Evolutionary conservation across 2,329 filamentous ascomycete species (phyloP).

Genomic region (Beauveria asiatica): DNA sequence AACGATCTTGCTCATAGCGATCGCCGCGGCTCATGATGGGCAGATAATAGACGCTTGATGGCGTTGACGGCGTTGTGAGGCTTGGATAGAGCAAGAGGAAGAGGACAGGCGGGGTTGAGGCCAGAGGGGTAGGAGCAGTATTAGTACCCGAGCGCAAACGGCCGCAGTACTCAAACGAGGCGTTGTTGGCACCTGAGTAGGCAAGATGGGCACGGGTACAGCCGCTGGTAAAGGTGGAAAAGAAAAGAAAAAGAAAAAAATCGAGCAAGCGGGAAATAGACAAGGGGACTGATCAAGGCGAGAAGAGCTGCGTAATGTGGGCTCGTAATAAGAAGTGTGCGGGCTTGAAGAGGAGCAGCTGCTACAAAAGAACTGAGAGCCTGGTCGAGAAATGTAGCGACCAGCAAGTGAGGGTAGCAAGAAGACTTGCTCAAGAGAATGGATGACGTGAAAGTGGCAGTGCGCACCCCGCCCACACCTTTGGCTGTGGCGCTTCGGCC

Average conservation of each 20-base stretch:
- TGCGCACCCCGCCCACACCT: slow-evolving; percentile 2
- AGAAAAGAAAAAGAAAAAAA: background rate
- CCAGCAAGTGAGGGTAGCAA: too few species aligned
- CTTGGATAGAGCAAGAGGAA: background rate
- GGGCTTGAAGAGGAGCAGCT: background rate
- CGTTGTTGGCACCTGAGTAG: background rate
- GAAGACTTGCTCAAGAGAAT: background rate
- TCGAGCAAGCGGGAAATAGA: background rate
- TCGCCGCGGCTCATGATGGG: slow-evolving; percentile 11
- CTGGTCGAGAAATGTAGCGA: too few species aligned
- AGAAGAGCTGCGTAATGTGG: background rate
- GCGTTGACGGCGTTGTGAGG: background rate
- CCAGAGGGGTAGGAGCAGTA: background rate
- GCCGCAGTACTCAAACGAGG: background rate
- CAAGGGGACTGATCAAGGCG: background rate
- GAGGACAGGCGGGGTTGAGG: background rate
- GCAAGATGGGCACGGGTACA: background rate
- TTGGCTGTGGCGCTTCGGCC: slow-evolving; percentile 1
- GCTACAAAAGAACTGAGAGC: background rate
- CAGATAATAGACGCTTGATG: background rate
- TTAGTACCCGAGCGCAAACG: background rate
- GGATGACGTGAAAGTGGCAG: slow-evolving; percentile 9
- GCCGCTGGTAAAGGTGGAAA: background rate
- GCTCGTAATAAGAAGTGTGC: background rate
- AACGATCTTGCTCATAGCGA: slow-evolving; percentile 11